These are phyloP conservation scores for Xerocomus cyaneibrunnescens DNA, from an alignment of 1,284 basidiomycete genomes.

Conservation along the genomic window DNA sequence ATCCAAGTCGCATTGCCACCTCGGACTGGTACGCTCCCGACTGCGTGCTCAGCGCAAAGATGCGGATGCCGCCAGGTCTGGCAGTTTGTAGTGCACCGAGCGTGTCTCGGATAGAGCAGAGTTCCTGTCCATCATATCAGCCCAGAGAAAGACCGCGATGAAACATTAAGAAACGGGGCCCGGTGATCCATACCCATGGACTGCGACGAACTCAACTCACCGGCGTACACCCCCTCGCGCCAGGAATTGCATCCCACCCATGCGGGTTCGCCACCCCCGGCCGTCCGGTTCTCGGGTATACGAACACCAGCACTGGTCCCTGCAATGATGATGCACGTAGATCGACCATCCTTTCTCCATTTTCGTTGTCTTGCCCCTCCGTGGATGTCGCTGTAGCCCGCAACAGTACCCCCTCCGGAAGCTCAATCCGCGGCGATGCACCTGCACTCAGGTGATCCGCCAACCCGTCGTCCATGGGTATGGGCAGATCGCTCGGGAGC, in stretches of 20 bases:
- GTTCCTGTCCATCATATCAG: constrained; percentile 12
- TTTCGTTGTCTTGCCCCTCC: not conserved
- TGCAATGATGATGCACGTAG: constrained; percentile 16
- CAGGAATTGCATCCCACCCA: constrained; percentile 29
- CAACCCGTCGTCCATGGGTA: constrained; percentile 15
- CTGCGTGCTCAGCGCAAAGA: constrained; percentile 27
- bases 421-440: not conserved
- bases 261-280: constrained; percentile 15
- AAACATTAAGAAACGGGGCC: no score
- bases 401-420: constrained; percentile 8
- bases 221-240: constrained; percentile 29
- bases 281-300: constrained; percentile 19
- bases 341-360: constrained; percentile 5
- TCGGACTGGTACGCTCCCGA: constrained; percentile 19
- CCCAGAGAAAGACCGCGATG: not conserved
- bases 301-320: constrained; percentile 21
- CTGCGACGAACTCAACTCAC: constrained; percentile 2
- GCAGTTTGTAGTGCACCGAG: constrained; percentile 3
- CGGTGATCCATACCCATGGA: no score
- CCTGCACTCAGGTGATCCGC: constrained; percentile 12
- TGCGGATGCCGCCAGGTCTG: not conserved
- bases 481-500: constrained; percentile 16
- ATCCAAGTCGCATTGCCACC: constrained; percentile 14
- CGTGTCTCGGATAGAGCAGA: constrained; percentile 17
- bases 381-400: constrained; percentile 2